These are phyloP conservation scores for Flaveria bidentis DNA, from an alignment of 129 eudicot genomes.

Conservation along the genomic window DNA sequence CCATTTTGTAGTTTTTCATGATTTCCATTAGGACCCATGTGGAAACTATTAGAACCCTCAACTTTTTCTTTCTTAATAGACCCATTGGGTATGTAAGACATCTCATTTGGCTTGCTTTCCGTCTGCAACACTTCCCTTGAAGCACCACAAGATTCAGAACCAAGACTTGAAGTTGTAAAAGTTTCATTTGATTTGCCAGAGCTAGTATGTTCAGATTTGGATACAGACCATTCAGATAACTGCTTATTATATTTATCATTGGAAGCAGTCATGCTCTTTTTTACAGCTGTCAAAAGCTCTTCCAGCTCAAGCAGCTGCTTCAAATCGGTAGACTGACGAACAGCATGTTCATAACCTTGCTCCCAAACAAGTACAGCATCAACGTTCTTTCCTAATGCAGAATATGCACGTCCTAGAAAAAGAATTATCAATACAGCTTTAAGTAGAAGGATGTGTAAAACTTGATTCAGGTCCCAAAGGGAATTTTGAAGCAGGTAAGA, in stretches of 20 bases:
- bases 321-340: conserved; percentile 72
- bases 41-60: conserved; percentile 32
- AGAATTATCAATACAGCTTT: conserved; percentile 16
- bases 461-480: conserved; percentile 1
- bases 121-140: conserved; percentile 39
- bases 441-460: conserved; percentile 10
- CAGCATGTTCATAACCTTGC: conserved; percentile 79
- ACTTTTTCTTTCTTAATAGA: conserved; percentile 42
- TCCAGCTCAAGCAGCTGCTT: conserved; percentile 89
- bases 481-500: conserved; percentile 9
- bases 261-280: conserved; percentile 46
- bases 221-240: conserved; percentile 42
- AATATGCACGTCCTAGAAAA: conserved; percentile 76
- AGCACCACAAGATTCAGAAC: conserved; percentile 40
- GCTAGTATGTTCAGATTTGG: conserved; percentile 40
- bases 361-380: conserved; percentile 89
- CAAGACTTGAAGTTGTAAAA: conserved; percentile 39
- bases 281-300: conserved; percentile 68
- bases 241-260: conserved; percentile 39
- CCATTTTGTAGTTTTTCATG: conserved; percentile 41
- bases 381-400: conserved; percentile 80
- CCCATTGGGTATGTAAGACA: conserved; percentile 35
- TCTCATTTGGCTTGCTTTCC: conserved; percentile 40
- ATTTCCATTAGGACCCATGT: conserved; percentile 46
- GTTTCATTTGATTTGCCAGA: conserved; percentile 46